Base-by-base conservation (phyloP, 441 rosid genomes). In the Theobroma grandiflorum region DNA sequence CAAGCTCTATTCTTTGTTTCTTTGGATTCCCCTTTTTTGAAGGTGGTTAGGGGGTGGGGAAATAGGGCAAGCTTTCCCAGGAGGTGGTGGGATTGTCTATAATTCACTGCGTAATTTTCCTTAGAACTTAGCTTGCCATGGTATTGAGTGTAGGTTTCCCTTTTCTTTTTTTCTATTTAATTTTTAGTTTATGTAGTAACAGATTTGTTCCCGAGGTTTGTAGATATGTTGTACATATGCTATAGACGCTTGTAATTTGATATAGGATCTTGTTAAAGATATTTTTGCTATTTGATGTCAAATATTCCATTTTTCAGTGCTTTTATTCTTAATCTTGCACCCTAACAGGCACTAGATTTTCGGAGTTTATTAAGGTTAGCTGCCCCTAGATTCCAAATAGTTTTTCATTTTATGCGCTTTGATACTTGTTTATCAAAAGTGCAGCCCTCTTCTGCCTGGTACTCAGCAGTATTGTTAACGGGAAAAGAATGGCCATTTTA, bases 151-250 rank as follows among this genome's bases (percentile, higher is more conserved):
- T 80, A 68, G 66, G 37, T 58, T 49, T 50, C 9, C 31, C 5
- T 67, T 67, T 62, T 53, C 8, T 63, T 20, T 75, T 35, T 1
- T 55, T 6, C 6, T n/a, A 15, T 55, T 38, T n/a, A 50, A 68
- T 73, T 83, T 26, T 74, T 78, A 67, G 80, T 72, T 50, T 63
- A 1, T 49, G 70, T 20, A 64, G 72, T 47, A 47, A 53, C 22
- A 70, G 79, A 76, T 80, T 67, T 72, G n/a, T 35, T n/a, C 37
- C 45, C 61, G 22, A 9, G 47, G 77, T 16, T 58, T 84, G 83
- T 85, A 81, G 55, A 85, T 85, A 84, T 79, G 57, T 50, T 84
- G 90, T 86, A 78, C 15, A 84, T 82, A 82, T 81, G 77, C 65
- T 64, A 45, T 62, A 37, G 63, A 80, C 82, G 72, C 14, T 40